Percentiles rank a stretch among this genome's conserved stretches.
Conservation (phyloP, 805 yeast genomes). For the Cyberlindnera meyerae region DNA sequence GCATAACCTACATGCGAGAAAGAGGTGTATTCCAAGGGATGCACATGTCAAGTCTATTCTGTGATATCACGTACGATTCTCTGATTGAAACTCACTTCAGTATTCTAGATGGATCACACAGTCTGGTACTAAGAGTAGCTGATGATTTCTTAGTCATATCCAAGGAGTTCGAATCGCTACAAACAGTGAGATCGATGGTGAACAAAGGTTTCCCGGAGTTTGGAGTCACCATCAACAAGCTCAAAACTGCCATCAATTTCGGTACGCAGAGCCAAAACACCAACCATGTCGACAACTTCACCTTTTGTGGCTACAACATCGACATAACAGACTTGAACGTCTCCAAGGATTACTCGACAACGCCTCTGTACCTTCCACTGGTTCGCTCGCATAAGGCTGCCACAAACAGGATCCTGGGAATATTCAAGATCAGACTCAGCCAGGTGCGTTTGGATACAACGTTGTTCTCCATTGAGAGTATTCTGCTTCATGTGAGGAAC, state of each 20-base stretch:
- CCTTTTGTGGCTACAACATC: conserved; percentile 41
- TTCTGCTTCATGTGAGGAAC: conserved; percentile 19
- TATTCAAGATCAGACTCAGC: conserved; percentile 30
- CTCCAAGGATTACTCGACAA: conserved; percentile 31
- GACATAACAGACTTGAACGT: conserved; percentile 31
- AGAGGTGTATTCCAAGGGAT: conserved; percentile 85
- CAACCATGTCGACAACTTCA: conserved; percentile 11
- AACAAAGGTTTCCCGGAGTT: conserved; percentile 34
- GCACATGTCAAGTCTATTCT: conserved; percentile 65
- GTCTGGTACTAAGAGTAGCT: conserved; percentile 57
- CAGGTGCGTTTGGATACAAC: conserved; percentile 26
- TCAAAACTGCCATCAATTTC: conserved; percentile 35
- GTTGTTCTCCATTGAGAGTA: conserved; percentile 18
- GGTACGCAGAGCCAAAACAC: conserved; percentile 5
- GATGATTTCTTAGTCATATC: conserved; percentile 84
- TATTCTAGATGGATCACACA: conserved; percentile 21
- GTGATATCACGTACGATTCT: conserved; percentile 67
- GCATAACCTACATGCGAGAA: conserved; percentile 40
- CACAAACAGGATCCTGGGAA: conserved; percentile 11
- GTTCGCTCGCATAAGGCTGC: conserved; percentile 12
- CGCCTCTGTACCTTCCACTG: too few species aligned
- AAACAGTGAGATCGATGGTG: conserved; percentile 27
- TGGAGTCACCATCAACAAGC: conserved; percentile 29
- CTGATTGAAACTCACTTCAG: conserved; percentile 37
- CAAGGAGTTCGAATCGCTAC: conserved; percentile 31